phyloP scores from a whole-genome alignment of 495 filamentous ascomycete species.

The Evernia prunastri region DNA sequence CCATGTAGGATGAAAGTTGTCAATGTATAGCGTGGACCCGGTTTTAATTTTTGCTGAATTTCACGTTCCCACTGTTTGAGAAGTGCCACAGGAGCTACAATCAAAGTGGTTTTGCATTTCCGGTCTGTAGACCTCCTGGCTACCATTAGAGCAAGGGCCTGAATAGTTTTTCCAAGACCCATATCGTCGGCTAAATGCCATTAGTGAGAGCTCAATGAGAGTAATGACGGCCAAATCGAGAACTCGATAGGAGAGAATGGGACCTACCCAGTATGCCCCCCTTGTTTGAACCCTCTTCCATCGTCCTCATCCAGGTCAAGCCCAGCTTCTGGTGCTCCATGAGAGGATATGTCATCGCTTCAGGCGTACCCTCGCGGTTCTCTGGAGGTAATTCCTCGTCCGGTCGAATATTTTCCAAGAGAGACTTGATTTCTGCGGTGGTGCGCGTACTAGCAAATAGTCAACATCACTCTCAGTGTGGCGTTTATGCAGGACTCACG shows the following conservation, averaged over 20 bases:
- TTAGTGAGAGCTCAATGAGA: constrained; percentile 1
- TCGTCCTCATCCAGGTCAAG: constrained; percentile 72
- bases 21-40: constrained; percentile 48
- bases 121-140: constrained; percentile 57
- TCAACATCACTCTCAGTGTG: not conserved
- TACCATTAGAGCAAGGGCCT: constrained; percentile 77
- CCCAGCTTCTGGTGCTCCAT: constrained; percentile 83
- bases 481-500: constrained; percentile 21
- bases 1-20: constrained; percentile 63
- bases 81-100: constrained; percentile 80
- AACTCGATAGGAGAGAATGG: not conserved
- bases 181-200: constrained; percentile 70
- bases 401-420: constrained; percentile 67
- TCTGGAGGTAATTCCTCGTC: constrained; percentile 61
- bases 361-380: constrained; percentile 66
- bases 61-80: constrained; percentile 88
- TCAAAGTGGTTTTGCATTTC: constrained; percentile 72
- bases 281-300: constrained; percentile 69
- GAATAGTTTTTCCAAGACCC: constrained; percentile 94
- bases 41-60: constrained; percentile 63
- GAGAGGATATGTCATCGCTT: constrained; percentile 59
- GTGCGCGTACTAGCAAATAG: constrained; percentile 38
- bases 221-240: not conserved
- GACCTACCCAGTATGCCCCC: constrained; percentile 55
- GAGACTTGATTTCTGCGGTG: constrained; percentile 56